Conservation (phyloP, 192 early-diverging fungal genomes). For the Mortierella antarctica region DNA sequence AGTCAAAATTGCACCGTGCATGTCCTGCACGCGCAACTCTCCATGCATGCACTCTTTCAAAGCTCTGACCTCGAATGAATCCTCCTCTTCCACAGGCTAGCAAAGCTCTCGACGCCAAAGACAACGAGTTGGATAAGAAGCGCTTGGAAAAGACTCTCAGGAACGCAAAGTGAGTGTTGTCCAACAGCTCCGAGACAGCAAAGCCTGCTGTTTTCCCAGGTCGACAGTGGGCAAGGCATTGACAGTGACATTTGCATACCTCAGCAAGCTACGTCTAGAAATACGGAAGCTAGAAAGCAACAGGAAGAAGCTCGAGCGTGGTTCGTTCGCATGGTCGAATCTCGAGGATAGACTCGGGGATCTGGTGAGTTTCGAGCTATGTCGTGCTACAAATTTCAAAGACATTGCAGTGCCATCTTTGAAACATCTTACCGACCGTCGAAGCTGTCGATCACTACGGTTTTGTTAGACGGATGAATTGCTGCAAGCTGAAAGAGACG, state of each 20-base stretch:
- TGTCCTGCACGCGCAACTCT: not conserved
- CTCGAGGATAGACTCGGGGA: constrained; percentile 25
- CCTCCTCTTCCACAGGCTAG: constrained; percentile 56
- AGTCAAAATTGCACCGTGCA: not conserved
- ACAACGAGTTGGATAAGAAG: constrained; percentile 72
- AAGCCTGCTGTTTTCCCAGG: too few relatives aligned
- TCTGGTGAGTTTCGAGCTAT: constrained; percentile 6
- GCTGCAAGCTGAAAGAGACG: constrained; percentile 43
- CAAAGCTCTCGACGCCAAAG: constrained; percentile 67
- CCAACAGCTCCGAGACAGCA: too few relatives aligned
- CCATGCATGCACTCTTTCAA: not conserved
- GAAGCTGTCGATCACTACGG: not conserved
- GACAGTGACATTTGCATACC: not conserved
- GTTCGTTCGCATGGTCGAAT: constrained; percentile 34
- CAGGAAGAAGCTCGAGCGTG: constrained; percentile 26
- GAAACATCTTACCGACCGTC: not conserved
- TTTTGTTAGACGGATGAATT: constrained; percentile 24
- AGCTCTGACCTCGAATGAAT: not conserved
- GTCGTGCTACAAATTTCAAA: not conserved
- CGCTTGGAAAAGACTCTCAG: constrained; percentile 69
- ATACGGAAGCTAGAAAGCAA: constrained; percentile 56
- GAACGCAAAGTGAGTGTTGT: constrained; percentile 60
- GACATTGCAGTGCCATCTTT: not conserved
- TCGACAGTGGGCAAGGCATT: too few relatives aligned
- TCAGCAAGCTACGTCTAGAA: constrained; percentile 49